These are phyloP conservation scores for Trypethelium eluteriae DNA, from an alignment of 495 filamentous ascomycete genomes.

Conservation along the genomic window DNA sequence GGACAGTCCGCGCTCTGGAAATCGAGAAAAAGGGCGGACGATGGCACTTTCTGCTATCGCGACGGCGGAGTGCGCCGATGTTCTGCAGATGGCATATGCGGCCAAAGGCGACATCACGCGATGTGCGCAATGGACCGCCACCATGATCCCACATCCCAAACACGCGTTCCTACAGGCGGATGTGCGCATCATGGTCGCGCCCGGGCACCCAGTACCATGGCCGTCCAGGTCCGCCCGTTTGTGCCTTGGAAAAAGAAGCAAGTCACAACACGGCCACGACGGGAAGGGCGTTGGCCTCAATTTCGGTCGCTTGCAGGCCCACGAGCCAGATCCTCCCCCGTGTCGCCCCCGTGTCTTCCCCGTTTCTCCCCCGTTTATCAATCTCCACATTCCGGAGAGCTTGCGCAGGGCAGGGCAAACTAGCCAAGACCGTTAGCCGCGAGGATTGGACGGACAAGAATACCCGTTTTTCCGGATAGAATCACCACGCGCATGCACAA, in stretches of 20 bases:
- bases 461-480: too few relatives aligned
- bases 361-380: too few relatives aligned
- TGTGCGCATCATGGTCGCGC: neutral
- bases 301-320: neutral
- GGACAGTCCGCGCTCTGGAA: neutral
- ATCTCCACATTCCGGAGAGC: too few relatives aligned
- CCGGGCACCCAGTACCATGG: slow-evolving; percentile 3
- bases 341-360: too few relatives aligned
- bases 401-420: too few relatives aligned
- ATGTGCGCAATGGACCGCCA: neutral
- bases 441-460: too few relatives aligned
- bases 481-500: too few relatives aligned
- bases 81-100: slow-evolving; percentile 11
- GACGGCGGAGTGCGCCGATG: neutral
- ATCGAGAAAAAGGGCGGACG: neutral
- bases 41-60: neutral
- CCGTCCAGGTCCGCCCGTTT: slow-evolving; percentile 6
- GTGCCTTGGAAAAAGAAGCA: slow-evolving; percentile 9
- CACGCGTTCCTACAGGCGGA: slow-evolving; percentile 11
- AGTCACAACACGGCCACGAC: neutral
- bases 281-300: neutral
- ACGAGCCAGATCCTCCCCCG: too few relatives aligned
- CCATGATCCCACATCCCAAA: neutral
- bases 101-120: neutral
- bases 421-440: too few relatives aligned